Conservation (phyloP, 2,329 filamentous ascomycete species). For the Pseudocercospora eumusae region DNA sequence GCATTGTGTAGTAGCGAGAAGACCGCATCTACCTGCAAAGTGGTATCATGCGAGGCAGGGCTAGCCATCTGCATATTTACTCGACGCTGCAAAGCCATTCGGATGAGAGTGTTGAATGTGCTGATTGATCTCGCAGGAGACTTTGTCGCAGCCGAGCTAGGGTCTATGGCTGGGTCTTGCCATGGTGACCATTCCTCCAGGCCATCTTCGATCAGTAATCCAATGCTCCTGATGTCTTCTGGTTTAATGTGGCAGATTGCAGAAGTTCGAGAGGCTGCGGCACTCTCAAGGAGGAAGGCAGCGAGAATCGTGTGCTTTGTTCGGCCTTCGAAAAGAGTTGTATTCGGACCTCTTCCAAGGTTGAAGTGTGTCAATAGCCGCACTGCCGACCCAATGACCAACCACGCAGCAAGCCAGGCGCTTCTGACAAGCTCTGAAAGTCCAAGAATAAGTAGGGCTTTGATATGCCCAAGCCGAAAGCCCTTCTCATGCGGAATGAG, state of each 20-base stretch:
- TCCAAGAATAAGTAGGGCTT: constrained; percentile 53
- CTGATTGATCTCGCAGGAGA: constrained; percentile 46
- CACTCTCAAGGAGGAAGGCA: constrained; percentile 64
- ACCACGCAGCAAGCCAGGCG: constrained; percentile 61
- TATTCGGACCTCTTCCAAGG: constrained; percentile 16
- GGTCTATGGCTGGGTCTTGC: constrained; percentile 49
- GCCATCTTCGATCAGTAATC: constrained; percentile 63
- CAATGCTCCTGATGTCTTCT: constrained; percentile 51
- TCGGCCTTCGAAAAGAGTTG: constrained; percentile 28
- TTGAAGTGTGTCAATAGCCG: constrained; percentile 50
- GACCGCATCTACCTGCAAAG: constrained; percentile 16
- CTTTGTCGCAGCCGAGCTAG: constrained; percentile 38
- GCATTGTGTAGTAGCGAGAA: constrained; percentile 29
- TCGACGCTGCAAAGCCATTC: constrained; percentile 23
- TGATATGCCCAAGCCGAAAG: constrained; percentile 46
- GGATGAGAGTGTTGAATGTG: constrained; percentile 55
- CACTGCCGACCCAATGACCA: constrained; percentile 65
- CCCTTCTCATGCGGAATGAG: constrained; percentile 25
- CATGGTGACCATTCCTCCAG: constrained; percentile 75
- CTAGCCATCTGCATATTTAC: background rate
- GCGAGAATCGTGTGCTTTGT: constrained; percentile 53
- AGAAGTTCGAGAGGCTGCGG: constrained; percentile 57
- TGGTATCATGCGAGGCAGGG: background rate
- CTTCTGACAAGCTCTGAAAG: constrained; percentile 64
- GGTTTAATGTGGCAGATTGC: constrained; percentile 53